Evolutionary conservation across 108 stramenopile species (phyloP), one percentile per base, ranked within the genome.

Genomic region (Skeletonema potamos): DNA sequence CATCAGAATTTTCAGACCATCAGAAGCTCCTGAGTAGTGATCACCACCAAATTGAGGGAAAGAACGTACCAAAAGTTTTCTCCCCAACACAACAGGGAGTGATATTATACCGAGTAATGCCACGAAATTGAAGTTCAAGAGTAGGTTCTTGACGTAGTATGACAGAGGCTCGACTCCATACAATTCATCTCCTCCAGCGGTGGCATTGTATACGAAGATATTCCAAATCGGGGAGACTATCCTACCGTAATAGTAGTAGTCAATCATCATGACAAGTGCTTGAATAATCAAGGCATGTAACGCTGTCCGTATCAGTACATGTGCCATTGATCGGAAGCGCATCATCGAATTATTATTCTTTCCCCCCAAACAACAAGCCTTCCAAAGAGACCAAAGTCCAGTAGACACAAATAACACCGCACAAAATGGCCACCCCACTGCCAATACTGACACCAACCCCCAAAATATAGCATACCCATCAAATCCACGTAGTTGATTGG

Each of bases 371-470:
- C 36, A n/a, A 7, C 24, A 6, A 64, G 81, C 76, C 30, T 69
- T 66, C 48, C 77, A 68, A 27, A 96, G 62, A 56, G 95, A 77
- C 68, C 82, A 73, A 24, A 96, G 46, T 29, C 95, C 97, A 20
- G 94, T 72, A 12, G 97, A 91, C 18, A 98, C 79, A 83, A 98
- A 97, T 30, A 98, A 64, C 34, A 96, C 70, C 2, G 89, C 97
- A 10, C 92, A 96, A 78, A 99, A 99, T 12, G 99, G 99, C 99
- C 99, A 99, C 28, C 98, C 97, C 13, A 92, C 76, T 12, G 82
- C 85, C 30, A 97, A 51, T 2, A 93, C 89, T 18, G 96, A 91
- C 10, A 86, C 6, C n/a, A 96, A 65, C 13, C 87, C 96, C 41
- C 82, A 77, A 6, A 90, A 15, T 62, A 86, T 81, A 27, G 95